Conservation (phyloP, 2,329 filamentous ascomycete genomes). For the Microsporum ferrugineum region DNA sequence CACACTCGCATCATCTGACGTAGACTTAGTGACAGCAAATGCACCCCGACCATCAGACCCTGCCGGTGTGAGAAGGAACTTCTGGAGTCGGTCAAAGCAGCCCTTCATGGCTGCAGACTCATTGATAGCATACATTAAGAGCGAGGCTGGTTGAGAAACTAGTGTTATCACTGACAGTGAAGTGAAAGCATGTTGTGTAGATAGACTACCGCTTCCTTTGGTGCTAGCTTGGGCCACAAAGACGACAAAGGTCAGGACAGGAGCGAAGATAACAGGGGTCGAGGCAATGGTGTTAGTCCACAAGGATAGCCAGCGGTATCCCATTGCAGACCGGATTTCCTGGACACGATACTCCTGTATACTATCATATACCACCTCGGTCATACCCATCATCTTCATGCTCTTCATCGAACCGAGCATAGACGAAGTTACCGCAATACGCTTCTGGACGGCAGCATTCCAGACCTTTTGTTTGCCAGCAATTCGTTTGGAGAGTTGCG, state of each 20-base stretch:
- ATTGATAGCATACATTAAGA: neutral
- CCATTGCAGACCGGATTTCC: neutral
- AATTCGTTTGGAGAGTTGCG: no score
- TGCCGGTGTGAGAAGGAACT: neutral
- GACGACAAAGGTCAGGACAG: neutral
- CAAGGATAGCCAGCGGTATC: no score
- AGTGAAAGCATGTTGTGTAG: constrained; percentile 4
- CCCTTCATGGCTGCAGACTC: neutral
- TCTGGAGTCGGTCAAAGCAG: constrained; percentile 4
- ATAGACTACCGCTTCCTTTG: neutral
- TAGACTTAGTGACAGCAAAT: no score
- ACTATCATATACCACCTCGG: neutral
- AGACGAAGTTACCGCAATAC: neutral
- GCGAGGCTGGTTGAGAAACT: neutral
- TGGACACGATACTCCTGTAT: neutral
- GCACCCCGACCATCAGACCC: no score
- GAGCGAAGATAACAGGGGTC: neutral
- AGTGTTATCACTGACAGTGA: constrained; percentile 1
- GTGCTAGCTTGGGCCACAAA: neutral
- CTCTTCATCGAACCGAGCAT: neutral
- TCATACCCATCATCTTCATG: neutral
- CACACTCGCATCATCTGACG: no score
- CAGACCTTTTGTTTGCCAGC: neutral
- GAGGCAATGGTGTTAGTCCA: no score
- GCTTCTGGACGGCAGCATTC: neutral